Conservation (phyloP, 2,329 filamentous ascomycete species). For the Mollisiaceae sp. region DNA sequence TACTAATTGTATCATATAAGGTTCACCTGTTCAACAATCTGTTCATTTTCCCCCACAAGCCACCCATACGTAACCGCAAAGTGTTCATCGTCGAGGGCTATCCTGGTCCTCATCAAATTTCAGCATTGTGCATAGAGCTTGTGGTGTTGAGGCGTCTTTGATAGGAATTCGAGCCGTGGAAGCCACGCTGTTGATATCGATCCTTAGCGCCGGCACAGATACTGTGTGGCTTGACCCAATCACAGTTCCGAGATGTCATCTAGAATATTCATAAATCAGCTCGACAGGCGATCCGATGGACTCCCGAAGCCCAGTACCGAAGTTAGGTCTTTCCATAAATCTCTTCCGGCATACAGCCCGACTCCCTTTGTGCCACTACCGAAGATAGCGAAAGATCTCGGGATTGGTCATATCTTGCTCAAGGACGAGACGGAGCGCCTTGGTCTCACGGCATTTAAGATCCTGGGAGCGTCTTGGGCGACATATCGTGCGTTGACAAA, state of each 20-base stretch:
- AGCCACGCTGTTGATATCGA: neutral
- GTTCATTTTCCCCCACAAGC: neutral
- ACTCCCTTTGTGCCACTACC: slow-evolving; percentile 50
- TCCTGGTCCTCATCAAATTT: slow-evolving; percentile 4
- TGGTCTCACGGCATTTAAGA: slow-evolving; percentile 78
- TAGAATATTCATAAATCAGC: slow-evolving; percentile 18
- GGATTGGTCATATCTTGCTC: slow-evolving; percentile 62
- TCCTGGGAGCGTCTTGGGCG: slow-evolving; percentile 79
- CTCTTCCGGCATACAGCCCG: slow-evolving; percentile 24
- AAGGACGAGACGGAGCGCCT: slow-evolving; percentile 76
- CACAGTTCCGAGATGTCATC: slow-evolving; percentile 1
- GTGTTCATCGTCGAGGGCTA: neutral
- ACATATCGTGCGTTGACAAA: slow-evolving; percentile 61
- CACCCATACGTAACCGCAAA: neutral
- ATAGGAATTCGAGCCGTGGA: neutral
- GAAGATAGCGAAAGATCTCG: slow-evolving; percentile 60
- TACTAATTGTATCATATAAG: neutral
- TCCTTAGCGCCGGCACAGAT: neutral
- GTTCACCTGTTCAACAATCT: neutral
- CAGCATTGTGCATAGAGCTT: neutral
- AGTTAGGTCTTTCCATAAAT: slow-evolving; percentile 23
- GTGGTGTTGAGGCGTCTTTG: slow-evolving; percentile 8
- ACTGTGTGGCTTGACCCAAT: slow-evolving; percentile 6
- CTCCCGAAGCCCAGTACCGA: slow-evolving; percentile 4
- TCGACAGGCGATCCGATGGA: neutral